Evolutionary conservation across 2,329 filamentous ascomycete genomes (phyloP).

Genomic region (Alternaria conjuncta): DNA sequence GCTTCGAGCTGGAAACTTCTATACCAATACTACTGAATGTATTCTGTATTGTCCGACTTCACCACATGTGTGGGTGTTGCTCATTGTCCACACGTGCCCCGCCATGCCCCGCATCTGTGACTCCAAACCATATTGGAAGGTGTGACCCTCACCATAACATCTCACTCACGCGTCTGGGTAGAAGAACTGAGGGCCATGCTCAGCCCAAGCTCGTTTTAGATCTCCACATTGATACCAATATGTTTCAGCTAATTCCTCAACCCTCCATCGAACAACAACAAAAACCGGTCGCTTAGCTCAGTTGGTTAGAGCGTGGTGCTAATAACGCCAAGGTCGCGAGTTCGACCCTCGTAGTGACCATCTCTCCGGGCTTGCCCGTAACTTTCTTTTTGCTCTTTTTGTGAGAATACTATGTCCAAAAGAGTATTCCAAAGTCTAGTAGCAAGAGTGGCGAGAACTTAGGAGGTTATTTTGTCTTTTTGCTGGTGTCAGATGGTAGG

Average conservation of each 20-base stretch:
- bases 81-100: too few species aligned
- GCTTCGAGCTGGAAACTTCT: not conserved
- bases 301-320: not conserved
- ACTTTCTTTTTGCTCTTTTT: not conserved
- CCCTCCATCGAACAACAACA: not conserved
- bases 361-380: not conserved
- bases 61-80: too few species aligned
- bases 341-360: slow-evolving; percentile 27
- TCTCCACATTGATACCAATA: too few species aligned
- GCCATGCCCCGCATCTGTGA: not conserved
- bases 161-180: slow-evolving; percentile 11
- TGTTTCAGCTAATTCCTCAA: too few species aligned
- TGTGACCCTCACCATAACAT: not conserved
- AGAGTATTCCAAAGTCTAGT: too few species aligned
- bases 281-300: not conserved
- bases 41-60: not conserved
- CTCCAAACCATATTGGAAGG: not conserved
- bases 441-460: too few species aligned
- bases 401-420: too few species aligned
- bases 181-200: not conserved
- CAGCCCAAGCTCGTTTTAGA: not conserved
- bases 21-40: not conserved
- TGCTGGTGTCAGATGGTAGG: too few species aligned
- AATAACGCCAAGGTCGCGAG: slow-evolving; percentile 6
- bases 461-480: too few species aligned